phyloP scores from a whole-genome alignment of 495 filamentous ascomycete species.

The Penicillium steckii region DNA sequence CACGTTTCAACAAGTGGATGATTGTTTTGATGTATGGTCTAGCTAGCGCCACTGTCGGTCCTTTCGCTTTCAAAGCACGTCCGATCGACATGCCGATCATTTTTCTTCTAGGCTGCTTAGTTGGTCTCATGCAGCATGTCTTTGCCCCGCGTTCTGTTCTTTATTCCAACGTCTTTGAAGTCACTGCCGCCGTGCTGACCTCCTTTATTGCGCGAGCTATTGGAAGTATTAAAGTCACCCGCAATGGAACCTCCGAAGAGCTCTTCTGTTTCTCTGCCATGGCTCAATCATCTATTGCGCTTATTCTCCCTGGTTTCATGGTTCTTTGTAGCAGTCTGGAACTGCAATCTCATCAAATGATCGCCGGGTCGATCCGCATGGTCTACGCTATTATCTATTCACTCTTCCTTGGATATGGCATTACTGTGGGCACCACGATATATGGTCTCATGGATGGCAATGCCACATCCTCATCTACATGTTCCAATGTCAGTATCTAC shows the following conservation, averaged over 20 bases:
- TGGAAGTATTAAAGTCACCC: slow-evolving; percentile 60
- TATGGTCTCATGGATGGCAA: slow-evolving; percentile 79
- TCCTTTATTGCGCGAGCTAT: slow-evolving; percentile 85
- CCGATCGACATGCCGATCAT: slow-evolving; percentile 85
- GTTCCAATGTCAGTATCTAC: slow-evolving; percentile 54
- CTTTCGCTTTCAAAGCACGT: slow-evolving; percentile 84
- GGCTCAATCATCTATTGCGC: slow-evolving; percentile 84
- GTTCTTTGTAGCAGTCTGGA: slow-evolving; percentile 82
- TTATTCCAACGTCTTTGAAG: slow-evolving; percentile 84
- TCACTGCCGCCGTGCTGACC: slow-evolving; percentile 78
- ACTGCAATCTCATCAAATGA: slow-evolving; percentile 81
- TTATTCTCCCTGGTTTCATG: slow-evolving; percentile 88
- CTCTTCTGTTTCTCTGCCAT: slow-evolving; percentile 90
- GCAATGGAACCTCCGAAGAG: slow-evolving; percentile 52
- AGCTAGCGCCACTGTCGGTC: slow-evolving; percentile 73
- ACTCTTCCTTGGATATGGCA: slow-evolving; percentile 90
- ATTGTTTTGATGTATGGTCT: slow-evolving; percentile 77
- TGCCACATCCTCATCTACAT: slow-evolving; percentile 69
- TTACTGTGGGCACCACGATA: slow-evolving; percentile 87
- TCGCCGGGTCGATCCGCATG: slow-evolving; percentile 91
- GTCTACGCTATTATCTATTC: slow-evolving; percentile 95
- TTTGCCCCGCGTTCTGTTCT: slow-evolving; percentile 77
- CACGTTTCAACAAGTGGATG: slow-evolving; percentile 70
- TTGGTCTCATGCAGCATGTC: slow-evolving; percentile 81
- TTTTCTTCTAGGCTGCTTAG: slow-evolving; percentile 77